Base-by-base conservation (phyloP, 495 filamentous ascomycete species). In the Penicillium goetzii region DNA sequence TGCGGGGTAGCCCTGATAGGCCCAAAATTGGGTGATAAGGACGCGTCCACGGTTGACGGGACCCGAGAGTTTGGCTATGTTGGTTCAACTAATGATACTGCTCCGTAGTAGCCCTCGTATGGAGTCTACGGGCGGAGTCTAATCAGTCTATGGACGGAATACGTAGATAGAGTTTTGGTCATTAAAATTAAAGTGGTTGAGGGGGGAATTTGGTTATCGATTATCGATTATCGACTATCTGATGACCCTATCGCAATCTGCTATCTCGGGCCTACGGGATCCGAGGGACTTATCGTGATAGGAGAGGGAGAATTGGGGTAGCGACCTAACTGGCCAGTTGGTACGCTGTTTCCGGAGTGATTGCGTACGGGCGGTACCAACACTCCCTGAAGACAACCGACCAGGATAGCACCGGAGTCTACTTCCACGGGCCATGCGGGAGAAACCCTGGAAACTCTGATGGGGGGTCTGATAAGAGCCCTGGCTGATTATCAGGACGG, bases 1-100 rank as follows among this genome's bases (percentile, higher is more conserved):
- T 72, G 69, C 67, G 69, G 69, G 69, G 69, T 67, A 60, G 17
- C 50, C 28, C 30, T 25, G 49, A 59, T 59, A 51, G 52, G 50
- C 40, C 33, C 28, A 25, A 62, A 65, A 61, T 53, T 52, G 51
- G 59, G 59, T 38, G 59, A 68, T 61, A 58, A 63, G 19, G 17
- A 23, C 32, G 23, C 25, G 41, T 52, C 34, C 43, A 36, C 52
- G 19, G 47, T 43, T 53, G 32, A 55, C 33, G 8, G 11, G 32
- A 54, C 30, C n/a, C 19, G 52, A 23, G 17, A 21, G 41, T 12
- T 45, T 45, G 41, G 3, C 14, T 0, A 11, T 11, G 11, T 4
- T 40, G 14, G 36, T 14, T 36, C 34, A 36, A 36, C 34, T 36
- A 36, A 36, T 36, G 12, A 14, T 3, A 36, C 8, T 36, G 34